Conservation (phyloP, 768 basidiomycete genomes). For the Kwoniella europaea region DNA sequence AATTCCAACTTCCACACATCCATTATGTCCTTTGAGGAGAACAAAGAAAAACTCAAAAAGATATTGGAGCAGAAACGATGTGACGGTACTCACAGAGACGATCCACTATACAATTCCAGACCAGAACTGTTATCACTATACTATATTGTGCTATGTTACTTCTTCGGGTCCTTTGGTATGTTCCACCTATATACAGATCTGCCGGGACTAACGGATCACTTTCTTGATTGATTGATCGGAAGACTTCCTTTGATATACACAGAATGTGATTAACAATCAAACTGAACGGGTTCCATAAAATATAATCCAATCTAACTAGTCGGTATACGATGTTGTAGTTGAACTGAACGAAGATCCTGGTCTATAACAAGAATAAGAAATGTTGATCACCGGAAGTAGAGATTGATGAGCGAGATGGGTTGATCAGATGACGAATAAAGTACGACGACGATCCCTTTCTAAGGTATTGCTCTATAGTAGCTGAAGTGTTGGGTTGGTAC, state of each 20-base stretch:
- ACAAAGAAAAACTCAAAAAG: no score
- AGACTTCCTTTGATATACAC: no score
- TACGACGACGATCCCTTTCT: background rate
- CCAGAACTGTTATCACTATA: background rate
- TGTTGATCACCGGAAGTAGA: background rate
- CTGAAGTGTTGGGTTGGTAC: background rate
- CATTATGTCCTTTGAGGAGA: background rate
- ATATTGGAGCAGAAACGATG: no score
- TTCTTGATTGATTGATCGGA: no score
- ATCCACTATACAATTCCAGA: background rate
- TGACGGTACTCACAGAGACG: no score
- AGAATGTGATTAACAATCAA: no score
- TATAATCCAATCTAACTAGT: no score
- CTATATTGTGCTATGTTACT: background rate
- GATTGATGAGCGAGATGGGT: background rate
- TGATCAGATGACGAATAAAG: background rate
- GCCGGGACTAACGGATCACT: no score
- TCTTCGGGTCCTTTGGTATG: background rate
- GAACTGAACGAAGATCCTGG: no score
- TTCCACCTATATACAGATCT: background rate
- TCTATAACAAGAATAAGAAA: background rate
- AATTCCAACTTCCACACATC: background rate
- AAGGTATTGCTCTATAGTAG: no score
- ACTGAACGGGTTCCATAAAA: no score
- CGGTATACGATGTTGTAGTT: no score